phyloP scores from a whole-genome alignment of 192 early-diverging fungal genomes.

The Lunasporangiospora selenospora region DNA sequence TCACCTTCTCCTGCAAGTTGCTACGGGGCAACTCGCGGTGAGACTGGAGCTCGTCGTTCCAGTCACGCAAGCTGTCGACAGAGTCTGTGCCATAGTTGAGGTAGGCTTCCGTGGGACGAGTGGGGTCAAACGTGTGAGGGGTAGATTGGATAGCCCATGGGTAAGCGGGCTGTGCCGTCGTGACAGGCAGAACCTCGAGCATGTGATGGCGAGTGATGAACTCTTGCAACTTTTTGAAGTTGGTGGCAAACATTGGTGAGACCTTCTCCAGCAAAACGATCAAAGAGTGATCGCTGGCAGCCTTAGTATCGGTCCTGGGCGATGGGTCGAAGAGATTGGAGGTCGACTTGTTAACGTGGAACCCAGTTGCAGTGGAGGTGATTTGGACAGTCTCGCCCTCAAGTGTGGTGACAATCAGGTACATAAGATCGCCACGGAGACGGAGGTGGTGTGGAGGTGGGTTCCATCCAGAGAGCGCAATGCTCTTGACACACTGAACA shows the following conservation, averaged over 20 bases:
- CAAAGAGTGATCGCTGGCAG: slow-evolving; percentile 65
- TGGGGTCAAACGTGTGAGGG: slow-evolving; percentile 63
- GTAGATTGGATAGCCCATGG: slow-evolving; percentile 82
- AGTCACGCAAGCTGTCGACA: slow-evolving; percentile 82
- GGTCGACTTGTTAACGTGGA: slow-evolving; percentile 87
- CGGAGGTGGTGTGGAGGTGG: slow-evolving; percentile 81
- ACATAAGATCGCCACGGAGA: slow-evolving; percentile 88
- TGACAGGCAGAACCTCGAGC: slow-evolving; percentile 80
- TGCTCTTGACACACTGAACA: slow-evolving; percentile 72
- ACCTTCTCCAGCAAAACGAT: slow-evolving; percentile 68
- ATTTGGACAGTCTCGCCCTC: slow-evolving; percentile 86
- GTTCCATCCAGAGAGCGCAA: slow-evolving; percentile 92
- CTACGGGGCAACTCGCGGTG: slow-evolving; percentile 82
- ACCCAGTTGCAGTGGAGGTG: slow-evolving; percentile 84
- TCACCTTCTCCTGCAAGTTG: slow-evolving; percentile 82
- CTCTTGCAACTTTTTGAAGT: slow-evolving; percentile 71
- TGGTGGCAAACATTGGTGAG: slow-evolving; percentile 73
- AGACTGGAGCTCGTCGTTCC: slow-evolving; percentile 97
- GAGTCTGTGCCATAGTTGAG: slow-evolving; percentile 66
- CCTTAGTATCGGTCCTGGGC: slow-evolving; percentile 52
- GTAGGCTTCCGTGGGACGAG: slow-evolving; percentile 69
- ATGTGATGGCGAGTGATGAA: slow-evolving; percentile 72
- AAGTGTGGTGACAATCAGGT: slow-evolving; percentile 86
- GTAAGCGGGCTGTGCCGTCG: slow-evolving; percentile 68
- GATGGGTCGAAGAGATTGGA: slow-evolving; percentile 69